A percentile compares a stretch with the other conserved stretches of the same genome.
These are phyloP conservation scores for Lojkania enalia DNA, from an alignment of 2,329 filamentous ascomycete genomes.

Conservation along the genomic window DNA sequence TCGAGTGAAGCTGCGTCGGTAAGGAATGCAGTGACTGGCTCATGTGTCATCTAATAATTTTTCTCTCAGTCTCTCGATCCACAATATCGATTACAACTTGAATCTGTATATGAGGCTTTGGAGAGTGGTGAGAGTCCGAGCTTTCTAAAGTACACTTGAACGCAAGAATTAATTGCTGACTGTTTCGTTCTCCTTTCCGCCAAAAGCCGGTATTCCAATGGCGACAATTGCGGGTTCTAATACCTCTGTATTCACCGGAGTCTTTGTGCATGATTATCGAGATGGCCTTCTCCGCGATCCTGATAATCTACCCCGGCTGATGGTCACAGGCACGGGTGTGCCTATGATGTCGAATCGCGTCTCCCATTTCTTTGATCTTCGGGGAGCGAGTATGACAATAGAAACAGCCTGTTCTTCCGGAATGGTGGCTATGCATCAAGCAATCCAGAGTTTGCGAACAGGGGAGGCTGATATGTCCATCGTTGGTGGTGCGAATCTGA, in stretches of 20 bases:
- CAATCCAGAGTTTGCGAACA: slow-evolving; percentile 9
- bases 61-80: slow-evolving; percentile 22
- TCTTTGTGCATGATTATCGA: slow-evolving; percentile 19
- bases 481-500: slow-evolving; percentile 11
- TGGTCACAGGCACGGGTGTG: slow-evolving; percentile 3
- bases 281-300: slow-evolving; percentile 6
- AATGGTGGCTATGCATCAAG: slow-evolving; percentile 30
- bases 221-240: slow-evolving; percentile 8
- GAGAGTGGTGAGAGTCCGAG: slow-evolving; percentile 11
- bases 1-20: slow-evolving; percentile 8
- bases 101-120: slow-evolving; percentile 18
- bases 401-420: slow-evolving; percentile 43
- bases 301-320: slow-evolving; percentile 3
- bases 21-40: too few species aligned
- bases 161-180: not conserved
- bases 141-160: not conserved
- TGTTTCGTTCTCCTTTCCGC: not conserved
- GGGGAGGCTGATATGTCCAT: slow-evolving; percentile 16
- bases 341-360: slow-evolving; percentile 41
- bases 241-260: slow-evolving; percentile 15
- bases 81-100: slow-evolving; percentile 18
- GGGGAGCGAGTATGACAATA: slow-evolving; percentile 38
- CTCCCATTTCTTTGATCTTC: slow-evolving; percentile 40
- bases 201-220: slow-evolving; percentile 14
- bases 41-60: too few species aligned